Percentiles rank a stretch among this genome's conserved stretches.
phyloP scores from a whole-genome alignment of 306 rosid genomes.

The Hylodesmum podocarpum region DNA sequence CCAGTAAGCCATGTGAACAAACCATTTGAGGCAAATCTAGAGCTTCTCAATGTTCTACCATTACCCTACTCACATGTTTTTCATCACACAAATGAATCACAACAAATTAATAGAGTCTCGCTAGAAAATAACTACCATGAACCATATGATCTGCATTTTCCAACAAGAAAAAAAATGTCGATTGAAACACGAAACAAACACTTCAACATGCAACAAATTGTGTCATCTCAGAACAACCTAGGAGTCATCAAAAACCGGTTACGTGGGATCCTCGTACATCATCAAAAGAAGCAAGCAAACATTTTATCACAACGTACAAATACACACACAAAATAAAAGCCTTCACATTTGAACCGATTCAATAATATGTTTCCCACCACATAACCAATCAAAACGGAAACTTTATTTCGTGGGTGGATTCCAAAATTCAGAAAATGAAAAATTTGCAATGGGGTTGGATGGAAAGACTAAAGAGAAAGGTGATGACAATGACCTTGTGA shows the following conservation, averaged over 20 bases:
- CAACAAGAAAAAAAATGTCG: background rate
- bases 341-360: background rate
- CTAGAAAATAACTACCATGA: background rate
- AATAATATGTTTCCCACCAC: background rate
- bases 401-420: background rate
- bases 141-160: background rate
- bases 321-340: background rate
- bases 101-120: background rate
- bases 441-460: background rate
- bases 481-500: constrained; percentile 56
- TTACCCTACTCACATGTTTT: background rate
- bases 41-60: background rate
- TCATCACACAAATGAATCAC: background rate
- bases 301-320: background rate
- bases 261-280: background rate
- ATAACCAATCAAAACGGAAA: background rate
- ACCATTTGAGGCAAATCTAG: background rate
- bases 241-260: background rate
- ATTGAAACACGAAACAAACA: constrained; percentile 3
- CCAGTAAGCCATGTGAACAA: background rate
- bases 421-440: background rate
- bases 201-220: background rate
- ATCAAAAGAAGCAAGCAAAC: background rate
- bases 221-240: background rate
- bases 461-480: background rate